Evolutionary conservation across 345 rosid species (phyloP), one percentile per base, ranked within the genome.

Genomic region (Syzygium grande): DNA sequence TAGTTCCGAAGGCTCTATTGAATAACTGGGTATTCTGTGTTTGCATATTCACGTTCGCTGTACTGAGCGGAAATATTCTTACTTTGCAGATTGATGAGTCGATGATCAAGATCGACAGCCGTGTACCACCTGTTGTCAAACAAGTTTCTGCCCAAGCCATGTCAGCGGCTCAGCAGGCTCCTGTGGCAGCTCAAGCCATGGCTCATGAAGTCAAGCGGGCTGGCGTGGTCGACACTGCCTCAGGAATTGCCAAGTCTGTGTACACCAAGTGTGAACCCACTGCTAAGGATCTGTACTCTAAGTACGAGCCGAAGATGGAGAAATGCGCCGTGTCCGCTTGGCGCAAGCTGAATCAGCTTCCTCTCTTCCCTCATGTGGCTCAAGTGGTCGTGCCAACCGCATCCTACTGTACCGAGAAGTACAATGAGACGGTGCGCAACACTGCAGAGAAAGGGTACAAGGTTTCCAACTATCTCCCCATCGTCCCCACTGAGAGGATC

Each of bases 401-500:
- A 0, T 95, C 99, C 12, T 95, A 88, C 88, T 98, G 95, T 88
- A 92, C 95, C 4, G 97, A 96, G 87, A 97, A 92, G 92, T 98
- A 98, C 91, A 98, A 98, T 87, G 89, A 94, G 68, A 94, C 96
- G 0, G 98, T 97, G 59, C 88, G 88, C 29, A 93, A 83, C 90
- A 92, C 97, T 52, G 96, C 95, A 2, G 96, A 94, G 92, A 95
- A 95, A 77, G 99, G 99, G 17, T 97, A 93, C 95, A 92, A 89
- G 87, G 96, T 96, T 23, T 91, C 98, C 11, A 89, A 94, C 2
- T 94, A 93, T 90, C 86, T 98, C 92, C 99, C 99, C 2, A 88
- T 95, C 91, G 98, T 98, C 89, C 99, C 99, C 16, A 94, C 97
- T 0, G 92, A 92, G 93, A 95, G 87, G 95, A 98, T 97, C 84